Percentiles rank a stretch among this genome's conserved stretches.
These are phyloP conservation scores for Eucalyptus marginata DNA, from an alignment of 345 rosid species.

Conservation along the genomic window DNA sequence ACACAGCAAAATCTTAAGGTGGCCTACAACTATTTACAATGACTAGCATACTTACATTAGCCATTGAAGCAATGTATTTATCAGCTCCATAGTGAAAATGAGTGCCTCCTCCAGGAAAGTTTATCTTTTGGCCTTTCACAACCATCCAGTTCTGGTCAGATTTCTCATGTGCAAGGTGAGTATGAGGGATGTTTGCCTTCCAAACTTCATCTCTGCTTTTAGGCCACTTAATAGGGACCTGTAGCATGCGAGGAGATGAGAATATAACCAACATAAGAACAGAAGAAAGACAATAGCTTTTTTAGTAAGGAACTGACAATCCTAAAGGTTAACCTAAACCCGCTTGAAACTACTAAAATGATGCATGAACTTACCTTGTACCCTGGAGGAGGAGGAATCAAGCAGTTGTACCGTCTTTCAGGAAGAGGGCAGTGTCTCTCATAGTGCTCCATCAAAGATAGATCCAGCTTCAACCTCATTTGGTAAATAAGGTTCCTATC, in stretches of 20 bases:
- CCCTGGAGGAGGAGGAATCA: constrained; percentile 96
- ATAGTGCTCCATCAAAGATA: constrained; percentile 95
- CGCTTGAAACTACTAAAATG: neutral
- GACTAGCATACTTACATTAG: constrained; percentile 49
- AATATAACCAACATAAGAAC: neutral
- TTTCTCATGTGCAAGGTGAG: constrained; percentile 95
- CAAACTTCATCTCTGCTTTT: constrained; percentile 98
- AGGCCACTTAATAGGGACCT: constrained; percentile 99
- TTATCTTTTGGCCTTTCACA: constrained; percentile 92
- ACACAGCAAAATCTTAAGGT: neutral
- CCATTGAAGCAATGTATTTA: constrained; percentile 88
- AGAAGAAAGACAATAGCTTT: neutral
- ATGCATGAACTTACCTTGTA: constrained; percentile 49
- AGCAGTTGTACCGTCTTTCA: constrained; percentile 86
- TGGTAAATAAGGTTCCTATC: constrained; percentile 91
- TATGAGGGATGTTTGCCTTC: constrained; percentile 98
- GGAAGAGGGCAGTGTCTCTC: constrained; percentile 97
- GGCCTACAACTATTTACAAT: neutral
- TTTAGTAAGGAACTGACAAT: neutral
- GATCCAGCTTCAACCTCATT: constrained; percentile 88
- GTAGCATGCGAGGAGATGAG: neutral
- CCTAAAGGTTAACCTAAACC: neutral
- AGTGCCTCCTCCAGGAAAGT: constrained; percentile 96
- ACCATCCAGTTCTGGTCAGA: constrained; percentile 99
- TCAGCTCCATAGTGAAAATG: constrained; percentile 99